Evolutionary conservation across 202 grass and related monocot species (phyloP), one percentile per base, ranked within the genome.

Genomic region (Panicum hallii): DNA sequence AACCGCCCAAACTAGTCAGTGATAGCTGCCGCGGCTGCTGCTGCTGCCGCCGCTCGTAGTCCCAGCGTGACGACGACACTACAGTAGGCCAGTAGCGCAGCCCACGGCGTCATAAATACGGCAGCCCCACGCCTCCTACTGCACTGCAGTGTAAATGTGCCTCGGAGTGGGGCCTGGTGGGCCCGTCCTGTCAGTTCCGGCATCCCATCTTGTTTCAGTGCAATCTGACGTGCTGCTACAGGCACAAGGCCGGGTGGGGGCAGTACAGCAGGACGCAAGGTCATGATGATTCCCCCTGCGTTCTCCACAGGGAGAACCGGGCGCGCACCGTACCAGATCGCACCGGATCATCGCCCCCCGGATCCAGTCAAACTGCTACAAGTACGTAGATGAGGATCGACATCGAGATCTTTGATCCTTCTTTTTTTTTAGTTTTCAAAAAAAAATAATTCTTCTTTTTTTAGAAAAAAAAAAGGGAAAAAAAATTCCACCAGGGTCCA

Each of bases 1-100:
- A 53, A 53, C 55, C n/a, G 57, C n/a, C 57, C 57, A 61, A 61
- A 61, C 57, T 61, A 5, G 57, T 61, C 57, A 61, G 57, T 28
- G 58, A 28, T 62, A 30, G 58, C 58, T 62, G 10, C 22, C 4
- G 58, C 23, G 20, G 5, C 5, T 3, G 34, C 34, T 2, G 34
- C 34, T 2, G 34, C 34, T 34, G 34, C 13, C 0, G 14, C 13
- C 7, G 52, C 7, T 60, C 11, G n/a, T 23, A 58, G 55, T 11
- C 56, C 56, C 9, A 60, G 56, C 56, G 8, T 60, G 56, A 60
- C n/a, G n/a, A 60, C 56, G 56, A 60, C 57, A 5, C 57, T 14
- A 32, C 11, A 63, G 26, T 15, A 63, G 54, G 46, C 11, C 11
- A 48, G 2, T 12, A 48, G 11, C 20, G 9, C 9, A 23, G 9